Conservation (phyloP, 2,329 filamentous ascomycete species). For the Emergomyces orientalis region DNA sequence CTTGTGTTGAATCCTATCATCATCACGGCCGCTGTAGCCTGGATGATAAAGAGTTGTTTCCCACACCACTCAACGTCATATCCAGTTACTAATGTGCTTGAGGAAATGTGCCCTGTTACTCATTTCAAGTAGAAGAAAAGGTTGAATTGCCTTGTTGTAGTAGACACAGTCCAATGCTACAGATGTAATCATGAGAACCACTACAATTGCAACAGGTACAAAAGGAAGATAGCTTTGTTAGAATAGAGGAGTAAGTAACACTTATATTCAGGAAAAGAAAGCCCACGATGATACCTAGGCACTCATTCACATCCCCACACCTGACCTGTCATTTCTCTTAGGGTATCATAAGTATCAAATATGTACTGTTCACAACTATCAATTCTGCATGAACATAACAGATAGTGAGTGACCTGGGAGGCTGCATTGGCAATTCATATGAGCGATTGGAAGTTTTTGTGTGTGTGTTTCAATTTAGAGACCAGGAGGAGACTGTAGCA, state of each 20-base stretch:
- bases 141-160: not conserved
- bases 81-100: not conserved
- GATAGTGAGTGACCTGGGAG: not conserved
- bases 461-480: not conserved
- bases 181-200: not conserved
- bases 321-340: too few relatives aligned
- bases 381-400: not conserved
- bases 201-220: not conserved
- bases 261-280: not conserved
- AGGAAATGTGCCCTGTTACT: not conserved
- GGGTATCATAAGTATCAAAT: too few relatives aligned
- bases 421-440: not conserved
- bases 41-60: too few relatives aligned
- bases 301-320: too few relatives aligned
- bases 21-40: too few relatives aligned
- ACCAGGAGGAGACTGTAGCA: not conserved
- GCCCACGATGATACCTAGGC: not conserved
- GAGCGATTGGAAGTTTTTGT: not conserved
- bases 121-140: not conserved
- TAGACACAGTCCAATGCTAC: not conserved
- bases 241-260: not conserved
- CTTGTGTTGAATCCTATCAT: too few relatives aligned
- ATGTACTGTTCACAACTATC: not conserved
- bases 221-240: not conserved
- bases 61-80: not conserved